Conservation (phyloP, 306 rosid species). For the Lathyrus tuberosus region DNA sequence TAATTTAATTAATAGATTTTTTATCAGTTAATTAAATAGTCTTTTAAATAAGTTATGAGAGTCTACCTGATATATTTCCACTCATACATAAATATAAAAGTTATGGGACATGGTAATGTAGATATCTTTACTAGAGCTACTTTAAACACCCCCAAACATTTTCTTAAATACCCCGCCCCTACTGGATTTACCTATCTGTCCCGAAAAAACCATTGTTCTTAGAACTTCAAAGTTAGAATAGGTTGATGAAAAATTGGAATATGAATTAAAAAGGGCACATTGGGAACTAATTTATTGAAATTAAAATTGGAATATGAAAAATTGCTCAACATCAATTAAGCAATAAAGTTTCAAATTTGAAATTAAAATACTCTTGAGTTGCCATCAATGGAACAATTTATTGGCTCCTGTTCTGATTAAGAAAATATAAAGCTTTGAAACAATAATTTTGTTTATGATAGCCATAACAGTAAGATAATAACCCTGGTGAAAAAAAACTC, state of each 20-base stretch:
- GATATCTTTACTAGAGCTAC: too few relatives aligned
- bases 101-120: too few relatives aligned
- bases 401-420: constrained; percentile 34
- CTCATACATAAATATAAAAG: too few relatives aligned
- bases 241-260: not conserved
- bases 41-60: too few relatives aligned
- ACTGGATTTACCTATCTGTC: too few relatives aligned
- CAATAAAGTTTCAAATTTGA: constrained; percentile 20
- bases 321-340: constrained; percentile 30
- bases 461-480: constrained; percentile 28
- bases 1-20: too few relatives aligned
- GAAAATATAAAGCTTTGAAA: constrained; percentile 27
- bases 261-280: not conserved
- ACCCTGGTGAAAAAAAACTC: not conserved
- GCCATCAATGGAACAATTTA: constrained; percentile 27
- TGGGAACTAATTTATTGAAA: too few relatives aligned
- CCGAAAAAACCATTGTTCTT: not conserved
- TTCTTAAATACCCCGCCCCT: too few relatives aligned
- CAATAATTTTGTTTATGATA: not conserved
- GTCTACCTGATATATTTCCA: too few relatives aligned
- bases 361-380: constrained; percentile 4
- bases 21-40: too few relatives aligned
- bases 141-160: too few relatives aligned
- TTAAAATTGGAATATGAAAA: too few relatives aligned
- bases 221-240: not conserved